Evolutionary conservation across 2,329 filamentous ascomycete genomes (phyloP).

Genomic region (Talaromyces piceae): DNA sequence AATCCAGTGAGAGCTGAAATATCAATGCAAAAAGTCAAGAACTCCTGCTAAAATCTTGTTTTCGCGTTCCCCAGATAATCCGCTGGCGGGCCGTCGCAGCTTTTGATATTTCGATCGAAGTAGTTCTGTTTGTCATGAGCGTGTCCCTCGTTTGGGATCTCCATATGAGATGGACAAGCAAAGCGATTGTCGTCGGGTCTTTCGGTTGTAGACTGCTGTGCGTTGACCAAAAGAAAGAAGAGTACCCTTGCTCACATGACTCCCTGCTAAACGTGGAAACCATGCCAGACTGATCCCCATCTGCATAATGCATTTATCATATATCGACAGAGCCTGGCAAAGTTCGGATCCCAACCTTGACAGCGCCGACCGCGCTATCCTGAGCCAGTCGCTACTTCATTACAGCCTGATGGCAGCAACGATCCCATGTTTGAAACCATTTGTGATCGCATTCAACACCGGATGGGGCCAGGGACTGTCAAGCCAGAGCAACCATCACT

Average conservation of each 20-base stretch:
- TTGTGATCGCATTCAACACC: constrained; percentile 35
- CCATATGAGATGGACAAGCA: constrained; percentile 29
- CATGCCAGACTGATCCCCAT: neutral
- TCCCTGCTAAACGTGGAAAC: constrained; percentile 14
- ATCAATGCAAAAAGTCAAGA: neutral
- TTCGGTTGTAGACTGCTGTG: constrained; percentile 32
- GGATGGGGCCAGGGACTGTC: constrained; percentile 22
- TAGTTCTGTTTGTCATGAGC: constrained; percentile 23
- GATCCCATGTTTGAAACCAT: constrained; percentile 35
- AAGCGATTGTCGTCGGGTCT: constrained; percentile 27
- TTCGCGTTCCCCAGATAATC: constrained; percentile 7
- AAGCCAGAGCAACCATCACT: constrained; percentile 2
- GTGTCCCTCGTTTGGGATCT: constrained; percentile 29
- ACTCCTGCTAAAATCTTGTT: neutral
- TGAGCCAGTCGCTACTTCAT: constrained; percentile 32
- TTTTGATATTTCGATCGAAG: constrained; percentile 32
- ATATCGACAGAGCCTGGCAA: constrained; percentile 9
- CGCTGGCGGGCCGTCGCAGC: constrained; percentile 33
- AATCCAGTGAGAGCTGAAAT: neutral
- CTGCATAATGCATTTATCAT: neutral
- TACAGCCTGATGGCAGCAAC: constrained; percentile 37
- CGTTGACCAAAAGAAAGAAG: no score
- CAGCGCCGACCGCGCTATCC: constrained; percentile 26
- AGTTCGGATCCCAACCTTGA: constrained; percentile 23
- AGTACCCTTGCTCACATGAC: no score